These are phyloP conservation scores for Xylaria castorea DNA, from an alignment of 495 filamentous ascomycete genomes.

Conservation along the genomic window DNA sequence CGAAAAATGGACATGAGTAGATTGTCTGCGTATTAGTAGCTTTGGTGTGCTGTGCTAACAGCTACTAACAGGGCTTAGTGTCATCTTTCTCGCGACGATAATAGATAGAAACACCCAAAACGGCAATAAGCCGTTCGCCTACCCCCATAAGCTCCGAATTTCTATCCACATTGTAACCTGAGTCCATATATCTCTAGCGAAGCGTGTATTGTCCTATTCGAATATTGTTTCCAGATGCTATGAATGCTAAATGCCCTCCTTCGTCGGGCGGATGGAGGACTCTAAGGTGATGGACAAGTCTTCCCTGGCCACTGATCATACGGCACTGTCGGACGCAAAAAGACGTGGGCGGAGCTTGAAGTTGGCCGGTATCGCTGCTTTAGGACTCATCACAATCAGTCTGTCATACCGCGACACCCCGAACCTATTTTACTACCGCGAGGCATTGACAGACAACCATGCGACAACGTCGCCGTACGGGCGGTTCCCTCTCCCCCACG, in stretches of 20 bases:
- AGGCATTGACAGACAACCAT: conserved; percentile 20
- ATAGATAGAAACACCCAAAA: background rate
- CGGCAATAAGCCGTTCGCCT: conserved; percentile 3
- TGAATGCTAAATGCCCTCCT: background rate
- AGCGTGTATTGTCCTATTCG: background rate
- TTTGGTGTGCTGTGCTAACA: background rate
- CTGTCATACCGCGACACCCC: conserved; percentile 26
- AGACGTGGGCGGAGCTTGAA: conserved; percentile 4
- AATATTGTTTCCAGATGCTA: background rate
- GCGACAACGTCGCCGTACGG: conserved; percentile 42
- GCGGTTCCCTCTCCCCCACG: conserved; percentile 44
- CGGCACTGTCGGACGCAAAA: background rate
- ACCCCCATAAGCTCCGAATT: background rate
- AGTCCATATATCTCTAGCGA: background rate
- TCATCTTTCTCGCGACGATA: background rate
- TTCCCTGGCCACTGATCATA: background rate
- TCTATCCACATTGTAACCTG: background rate
- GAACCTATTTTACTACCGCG: conserved; percentile 33
- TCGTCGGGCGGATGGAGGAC: background rate
- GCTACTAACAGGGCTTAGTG: background rate
- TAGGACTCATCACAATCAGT: background rate
- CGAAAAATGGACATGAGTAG: background rate
- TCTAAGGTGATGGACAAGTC: conserved; percentile 10
- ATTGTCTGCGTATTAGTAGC: background rate
- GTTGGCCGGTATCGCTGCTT: background rate